Percentiles rank a stretch among this genome's conserved stretches.
These are phyloP conservation scores for Mortierella sp. DNA, from an alignment of 371 early-diverging fungal genomes.

Conservation along the genomic window DNA sequence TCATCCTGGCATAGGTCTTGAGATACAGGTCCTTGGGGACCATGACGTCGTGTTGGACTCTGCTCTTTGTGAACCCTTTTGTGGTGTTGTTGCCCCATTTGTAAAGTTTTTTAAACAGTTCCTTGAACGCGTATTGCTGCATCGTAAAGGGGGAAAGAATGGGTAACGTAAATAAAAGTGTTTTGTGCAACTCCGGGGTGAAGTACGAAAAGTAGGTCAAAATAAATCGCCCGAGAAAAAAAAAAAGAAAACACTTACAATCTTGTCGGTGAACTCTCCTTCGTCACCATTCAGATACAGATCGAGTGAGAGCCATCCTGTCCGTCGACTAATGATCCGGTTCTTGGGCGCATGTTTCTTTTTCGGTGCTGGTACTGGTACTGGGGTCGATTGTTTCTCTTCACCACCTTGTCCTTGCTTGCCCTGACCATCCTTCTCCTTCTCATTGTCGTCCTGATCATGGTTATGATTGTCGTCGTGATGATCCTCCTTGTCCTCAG, in stretches of 20 bases:
- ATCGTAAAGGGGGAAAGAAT: not conserved
- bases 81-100: constrained; percentile 84
- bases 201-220: not conserved
- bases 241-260: constrained; percentile 56
- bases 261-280: constrained; percentile 61
- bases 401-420: not conserved
- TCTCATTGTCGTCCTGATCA: not conserved
- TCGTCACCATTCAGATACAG: constrained; percentile 51
- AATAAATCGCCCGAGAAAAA: not conserved
- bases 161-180: constrained; percentile 25
- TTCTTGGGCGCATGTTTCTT: not conserved
- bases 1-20: constrained; percentile 72
- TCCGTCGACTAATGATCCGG: not conserved
- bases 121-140: constrained; percentile 73
- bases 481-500: constrained; percentile 23
- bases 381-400: constrained; percentile 6
- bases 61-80: constrained; percentile 81
- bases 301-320: constrained; percentile 54
- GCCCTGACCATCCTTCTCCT: not conserved
- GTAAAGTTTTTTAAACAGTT: constrained; percentile 77
- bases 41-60: constrained; percentile 76
- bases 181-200: not conserved
- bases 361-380: not conserved
- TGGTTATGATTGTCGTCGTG: constrained; percentile 2
- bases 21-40: constrained; percentile 78